These are phyloP conservation scores for Picea glauca DNA, from an alignment of 75 land plant genomes.

Conservation along the genomic window DNA sequence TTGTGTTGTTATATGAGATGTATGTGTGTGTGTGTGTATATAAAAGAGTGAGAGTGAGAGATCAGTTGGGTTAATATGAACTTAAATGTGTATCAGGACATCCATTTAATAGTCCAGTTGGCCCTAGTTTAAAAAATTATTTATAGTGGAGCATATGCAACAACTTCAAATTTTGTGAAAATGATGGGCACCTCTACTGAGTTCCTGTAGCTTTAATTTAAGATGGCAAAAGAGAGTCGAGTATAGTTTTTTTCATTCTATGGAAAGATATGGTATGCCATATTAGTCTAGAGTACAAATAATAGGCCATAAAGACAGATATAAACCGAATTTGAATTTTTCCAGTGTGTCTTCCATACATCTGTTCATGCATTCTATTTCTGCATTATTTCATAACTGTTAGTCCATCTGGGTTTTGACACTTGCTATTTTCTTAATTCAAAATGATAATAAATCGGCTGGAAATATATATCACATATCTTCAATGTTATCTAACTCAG, in stretches of 20 bases:
- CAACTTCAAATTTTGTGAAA: not conserved
- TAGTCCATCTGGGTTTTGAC: not conserved
- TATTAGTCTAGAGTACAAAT: not conserved
- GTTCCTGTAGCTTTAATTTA: too few relatives aligned
- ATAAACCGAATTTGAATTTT: not conserved
- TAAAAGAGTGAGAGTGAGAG: too few relatives aligned
- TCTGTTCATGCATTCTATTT: not conserved
- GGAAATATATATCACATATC: not conserved
- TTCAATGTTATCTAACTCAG: not conserved
- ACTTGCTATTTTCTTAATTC: not conserved
- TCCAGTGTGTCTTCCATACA: not conserved
- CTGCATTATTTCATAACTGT: not conserved
- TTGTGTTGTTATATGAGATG: too few relatives aligned
- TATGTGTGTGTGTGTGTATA: too few relatives aligned
- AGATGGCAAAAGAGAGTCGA: too few relatives aligned
- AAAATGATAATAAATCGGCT: not conserved
- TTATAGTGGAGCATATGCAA: not conserved
- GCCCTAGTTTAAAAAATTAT: not conserved
- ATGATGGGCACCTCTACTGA: too few relatives aligned
- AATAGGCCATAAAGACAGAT: not conserved
- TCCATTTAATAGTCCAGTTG: not conserved
- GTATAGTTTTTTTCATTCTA: too few relatives aligned
- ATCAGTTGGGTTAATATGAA: too few relatives aligned
- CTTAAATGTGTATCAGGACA: not conserved
- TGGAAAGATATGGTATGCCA: not conserved